A percentile compares a stretch with the other conserved stretches of the same genome.
phyloP scores from a whole-genome alignment of 106 monocot genomes.

The Acorus calamus region DNA sequence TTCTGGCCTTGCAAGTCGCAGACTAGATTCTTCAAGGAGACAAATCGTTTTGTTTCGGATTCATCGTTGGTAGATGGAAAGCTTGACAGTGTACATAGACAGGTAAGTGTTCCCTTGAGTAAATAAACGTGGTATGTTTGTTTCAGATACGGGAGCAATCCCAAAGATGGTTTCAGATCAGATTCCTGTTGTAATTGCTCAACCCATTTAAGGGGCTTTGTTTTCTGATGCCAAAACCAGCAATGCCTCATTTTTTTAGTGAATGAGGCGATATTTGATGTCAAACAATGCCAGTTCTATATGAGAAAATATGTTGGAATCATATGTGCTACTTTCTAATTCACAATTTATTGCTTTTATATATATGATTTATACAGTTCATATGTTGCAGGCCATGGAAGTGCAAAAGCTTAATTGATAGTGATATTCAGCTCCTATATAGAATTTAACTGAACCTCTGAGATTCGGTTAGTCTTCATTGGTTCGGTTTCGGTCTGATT shows the following conservation, averaged over 20 bases:
- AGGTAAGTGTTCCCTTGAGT: background rate
- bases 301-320: no score
- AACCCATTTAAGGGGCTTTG: background rate
- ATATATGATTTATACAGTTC: no score
- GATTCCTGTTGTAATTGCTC: background rate
- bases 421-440: no score
- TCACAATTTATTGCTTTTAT: no score
- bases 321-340: no score
- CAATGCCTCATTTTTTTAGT: slow-evolving; percentile 28
- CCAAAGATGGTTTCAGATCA: slow-evolving; percentile 22
- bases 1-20: slow-evolving; percentile 15
- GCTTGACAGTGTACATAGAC: slow-evolving; percentile 31
- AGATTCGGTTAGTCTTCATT: no score
- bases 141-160: slow-evolving; percentile 7
- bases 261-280: slow-evolving; percentile 17
- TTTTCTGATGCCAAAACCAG: background rate
- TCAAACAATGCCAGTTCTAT: background rate
- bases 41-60: slow-evolving; percentile 21
- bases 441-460: no score
- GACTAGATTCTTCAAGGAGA: slow-evolving; percentile 33
- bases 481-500: no score
- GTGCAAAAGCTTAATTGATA: no score
- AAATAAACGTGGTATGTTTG: slow-evolving; percentile 1
- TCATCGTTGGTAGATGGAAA: slow-evolving; percentile 7
- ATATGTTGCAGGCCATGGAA: no score